These are phyloP conservation scores for Chaetomium fimeti DNA, from an alignment of 495 filamentous ascomycete species.

Conservation along the genomic window DNA sequence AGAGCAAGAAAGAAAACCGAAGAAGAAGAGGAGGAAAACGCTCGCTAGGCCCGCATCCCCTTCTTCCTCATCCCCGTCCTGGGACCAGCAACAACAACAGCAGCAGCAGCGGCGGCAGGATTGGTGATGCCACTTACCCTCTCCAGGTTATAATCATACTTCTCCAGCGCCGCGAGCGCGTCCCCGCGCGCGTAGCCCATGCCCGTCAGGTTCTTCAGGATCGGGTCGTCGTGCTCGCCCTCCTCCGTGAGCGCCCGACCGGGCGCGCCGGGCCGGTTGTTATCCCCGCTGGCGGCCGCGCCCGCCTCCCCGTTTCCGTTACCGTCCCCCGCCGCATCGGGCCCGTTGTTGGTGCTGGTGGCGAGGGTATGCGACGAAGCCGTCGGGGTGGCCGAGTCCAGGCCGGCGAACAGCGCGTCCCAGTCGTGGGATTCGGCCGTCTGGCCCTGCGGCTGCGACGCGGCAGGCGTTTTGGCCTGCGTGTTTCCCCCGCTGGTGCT, in stretches of 20 bases:
- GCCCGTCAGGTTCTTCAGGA: constrained; percentile 81
- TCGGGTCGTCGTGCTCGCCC: constrained; percentile 83
- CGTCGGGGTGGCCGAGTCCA: constrained; percentile 50
- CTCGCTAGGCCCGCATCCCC: neutral
- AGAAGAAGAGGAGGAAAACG: neutral
- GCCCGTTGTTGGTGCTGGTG: neutral
- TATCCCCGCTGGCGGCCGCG: neutral
- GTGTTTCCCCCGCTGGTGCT: constrained; percentile 9
- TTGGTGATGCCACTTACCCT: constrained; percentile 60
- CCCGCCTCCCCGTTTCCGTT: constrained; percentile 18
- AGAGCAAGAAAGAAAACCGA: neutral
- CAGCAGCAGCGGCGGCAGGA: neutral
- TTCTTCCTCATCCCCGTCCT: neutral
- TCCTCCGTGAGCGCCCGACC: constrained; percentile 70
- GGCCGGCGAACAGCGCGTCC: constrained; percentile 88
- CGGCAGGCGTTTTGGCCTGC: constrained; percentile 2
- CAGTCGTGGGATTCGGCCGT: constrained; percentile 68
- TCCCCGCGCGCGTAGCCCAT: constrained; percentile 86
- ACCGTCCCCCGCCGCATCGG: neutral
- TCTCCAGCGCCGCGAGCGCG: constrained; percentile 83
- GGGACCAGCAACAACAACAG: neutral
- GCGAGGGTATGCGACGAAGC: constrained; percentile 29
- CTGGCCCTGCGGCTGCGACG: neutral
- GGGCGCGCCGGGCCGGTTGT: constrained; percentile 35
- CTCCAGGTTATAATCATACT: constrained; percentile 92